Evolutionary conservation across 2,329 filamentous ascomycete species (phyloP), one percentile per base, ranked within the genome.

Genomic region (Nothophaeocryptopus gaeumannii): DNA sequence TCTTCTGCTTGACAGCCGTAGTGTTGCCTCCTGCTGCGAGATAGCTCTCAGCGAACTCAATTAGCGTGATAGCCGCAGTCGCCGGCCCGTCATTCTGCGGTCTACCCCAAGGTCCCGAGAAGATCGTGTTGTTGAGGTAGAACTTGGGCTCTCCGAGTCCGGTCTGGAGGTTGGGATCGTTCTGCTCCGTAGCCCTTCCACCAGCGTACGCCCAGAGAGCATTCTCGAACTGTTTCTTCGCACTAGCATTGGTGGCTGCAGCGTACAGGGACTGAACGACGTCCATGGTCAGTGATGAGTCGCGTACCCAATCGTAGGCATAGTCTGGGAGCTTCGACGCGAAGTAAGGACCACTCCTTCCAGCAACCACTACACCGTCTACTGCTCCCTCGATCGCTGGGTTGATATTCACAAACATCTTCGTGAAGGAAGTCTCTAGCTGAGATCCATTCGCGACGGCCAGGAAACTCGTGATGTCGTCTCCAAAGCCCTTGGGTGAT

Each of bases 31-130:
- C 58, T 14, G 54, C 54, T n/a, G 58, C 49, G 8, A 65, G 55
- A 26, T 65, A 67, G 34, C 49, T 55, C 33, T 59, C 58, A 14
- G 63, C 63, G 36, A 66, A 67, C 20, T 63, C 60, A 33, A 66
- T 66, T 1, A 67, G 55, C 1, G 64, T 65, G 41, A 62, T 61
- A 12, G 63, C 63, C 33, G 63, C 53, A 15, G 63, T 66, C 1
- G 65, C 65, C 0, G 64, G 64, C 5, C 64, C 65, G 43, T 67
- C 65, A 35, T 65, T 65, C 38, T 67, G 65, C n/a, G 65, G 65
- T n/a, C 65, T 36, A 5, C 65, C 64, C 65, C 65, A 67, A 9
- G 63, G 61, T 10, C 57, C 60, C 1, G 53, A 56, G 47, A 66
- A 67, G 42, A 62, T 55, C 3, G 61, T 63, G 39, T 64, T 62